Conservation (phyloP, 306 rosid genomes). For the Fragaria nilgerrensis region DNA sequence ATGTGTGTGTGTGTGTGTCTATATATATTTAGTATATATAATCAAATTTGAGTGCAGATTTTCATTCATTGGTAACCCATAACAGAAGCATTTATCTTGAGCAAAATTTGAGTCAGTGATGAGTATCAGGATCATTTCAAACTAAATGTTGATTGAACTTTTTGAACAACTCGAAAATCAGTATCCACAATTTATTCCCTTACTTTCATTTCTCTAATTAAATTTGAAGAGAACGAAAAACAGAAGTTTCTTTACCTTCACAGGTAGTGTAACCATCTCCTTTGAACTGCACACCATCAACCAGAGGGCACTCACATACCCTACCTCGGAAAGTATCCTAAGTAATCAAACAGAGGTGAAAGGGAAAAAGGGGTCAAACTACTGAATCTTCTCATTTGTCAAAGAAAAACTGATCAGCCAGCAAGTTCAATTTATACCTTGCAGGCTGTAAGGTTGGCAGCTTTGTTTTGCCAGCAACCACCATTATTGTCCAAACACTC, state of each 20-base stretch:
- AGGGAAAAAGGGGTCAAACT: not conserved
- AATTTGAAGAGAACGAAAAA: not conserved
- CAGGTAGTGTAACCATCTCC: slow-evolving; percentile 96
- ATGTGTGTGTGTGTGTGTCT: no score
- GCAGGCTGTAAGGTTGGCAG: slow-evolving; percentile 92
- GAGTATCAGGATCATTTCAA: not conserved
- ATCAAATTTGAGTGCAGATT: not conserved
- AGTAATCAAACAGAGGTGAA: slow-evolving; percentile 23
- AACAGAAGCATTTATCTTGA: not conserved
- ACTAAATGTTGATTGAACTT: not conserved
- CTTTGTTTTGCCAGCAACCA: slow-evolving; percentile 90
- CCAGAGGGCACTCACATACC: slow-evolving; percentile 91
- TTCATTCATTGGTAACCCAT: not conserved
- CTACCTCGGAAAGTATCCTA: slow-evolving; percentile 99
- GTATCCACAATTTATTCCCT: not conserved
- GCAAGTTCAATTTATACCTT: slow-evolving; percentile 52
- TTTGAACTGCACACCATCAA: slow-evolving; percentile 97
- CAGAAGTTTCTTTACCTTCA: slow-evolving; percentile 51
- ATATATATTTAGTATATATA: no score
- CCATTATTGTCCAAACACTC: slow-evolving; percentile 93
- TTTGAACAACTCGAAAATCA: not conserved
- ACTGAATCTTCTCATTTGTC: not conserved
- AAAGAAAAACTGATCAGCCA: slow-evolving; percentile 8
- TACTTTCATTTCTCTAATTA: not conserved
- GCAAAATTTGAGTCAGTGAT: not conserved